A percentile compares a stretch with the other conserved stretches of the same genome.
Conservation (phyloP, 306 rosid genomes). For the Calophaca sinica region DNA sequence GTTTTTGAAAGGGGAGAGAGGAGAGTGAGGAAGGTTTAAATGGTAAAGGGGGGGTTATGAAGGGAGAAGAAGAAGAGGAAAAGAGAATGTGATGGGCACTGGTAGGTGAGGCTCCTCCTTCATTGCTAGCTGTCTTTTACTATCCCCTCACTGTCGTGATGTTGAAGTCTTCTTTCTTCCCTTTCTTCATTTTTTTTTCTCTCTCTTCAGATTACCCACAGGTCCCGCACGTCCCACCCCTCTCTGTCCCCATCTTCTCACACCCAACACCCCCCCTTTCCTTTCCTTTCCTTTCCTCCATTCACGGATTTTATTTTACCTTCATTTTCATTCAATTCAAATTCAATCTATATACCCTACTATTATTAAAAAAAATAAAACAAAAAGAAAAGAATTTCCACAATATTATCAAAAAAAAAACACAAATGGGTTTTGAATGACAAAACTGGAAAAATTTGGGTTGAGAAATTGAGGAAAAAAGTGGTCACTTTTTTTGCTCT, state of each 20-base stretch:
- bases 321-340: conserved; percentile 27
- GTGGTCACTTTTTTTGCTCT: neutral
- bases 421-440: neutral
- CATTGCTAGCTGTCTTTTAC: conserved; percentile 99
- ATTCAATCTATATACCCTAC: neutral
- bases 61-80: conserved; percentile 40
- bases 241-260: conserved; percentile 28
- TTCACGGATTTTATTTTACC: conserved; percentile 65
- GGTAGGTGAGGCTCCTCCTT: conserved; percentile 84
- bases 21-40: conserved; percentile 55
- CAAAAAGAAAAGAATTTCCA: neutral
- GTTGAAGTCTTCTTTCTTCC: conserved; percentile 66
- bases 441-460: neutral
- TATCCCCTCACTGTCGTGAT: conserved; percentile 66
- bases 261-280: conserved; percentile 2
- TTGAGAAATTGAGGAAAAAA: neutral
- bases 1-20: conserved; percentile 64
- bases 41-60: conserved; percentile 53
- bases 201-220: conserved; percentile 52
- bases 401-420: neutral
- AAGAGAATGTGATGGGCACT: conserved; percentile 53
- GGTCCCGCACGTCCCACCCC: conserved; percentile 62
- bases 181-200: conserved; percentile 23
- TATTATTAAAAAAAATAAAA: neutral
- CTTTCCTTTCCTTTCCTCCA: conserved; percentile 14